A percentile compares a stretch with the other conserved stretches of the same genome.
Conservation (phyloP, 2,329 filamentous ascomycete genomes). For the Ramichloridium luteum region DNA sequence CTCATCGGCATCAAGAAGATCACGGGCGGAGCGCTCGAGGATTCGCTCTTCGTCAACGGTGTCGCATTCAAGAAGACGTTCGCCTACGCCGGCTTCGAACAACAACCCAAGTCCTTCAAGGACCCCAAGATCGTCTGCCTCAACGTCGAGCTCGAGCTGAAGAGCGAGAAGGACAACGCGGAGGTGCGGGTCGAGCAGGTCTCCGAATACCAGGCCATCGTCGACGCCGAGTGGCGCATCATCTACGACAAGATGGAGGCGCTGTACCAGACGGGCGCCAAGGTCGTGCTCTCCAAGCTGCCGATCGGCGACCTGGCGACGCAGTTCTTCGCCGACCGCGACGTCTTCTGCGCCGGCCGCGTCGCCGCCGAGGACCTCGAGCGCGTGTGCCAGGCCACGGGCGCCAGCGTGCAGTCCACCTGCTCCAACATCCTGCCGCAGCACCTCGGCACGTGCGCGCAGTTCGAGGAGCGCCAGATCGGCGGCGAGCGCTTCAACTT, state of each 20-base stretch:
- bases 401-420: constrained; percentile 83
- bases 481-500: constrained; percentile 97
- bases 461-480: constrained; percentile 92
- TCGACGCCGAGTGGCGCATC: constrained; percentile 99
- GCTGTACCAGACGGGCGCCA: constrained; percentile 82
- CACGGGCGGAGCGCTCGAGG: constrained; percentile 86
- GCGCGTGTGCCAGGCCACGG: constrained; percentile 87
- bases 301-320: constrained; percentile 96
- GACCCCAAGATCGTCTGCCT: constrained; percentile 94
- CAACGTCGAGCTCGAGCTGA: constrained; percentile 95
- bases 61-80: constrained; percentile 99
- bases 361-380: constrained; percentile 88
- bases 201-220: constrained; percentile 97
- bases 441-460: constrained; percentile 80
- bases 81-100: constrained; percentile 96
- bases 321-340: constrained; percentile 87
- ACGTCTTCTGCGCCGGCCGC: constrained; percentile 95
- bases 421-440: constrained; percentile 86
- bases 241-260: constrained; percentile 99
- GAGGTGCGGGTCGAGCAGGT: constrained; percentile 97
- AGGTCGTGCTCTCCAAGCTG: constrained; percentile 93
- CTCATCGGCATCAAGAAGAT: constrained; percentile 98
- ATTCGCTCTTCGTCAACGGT: constrained; percentile 92
- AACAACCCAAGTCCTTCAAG: constrained; percentile 91
- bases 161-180: constrained; percentile 98